Evolutionary conservation across 1,139 yeast genomes (phyloP).

Genomic region (Neolecta irregularis): DNA sequence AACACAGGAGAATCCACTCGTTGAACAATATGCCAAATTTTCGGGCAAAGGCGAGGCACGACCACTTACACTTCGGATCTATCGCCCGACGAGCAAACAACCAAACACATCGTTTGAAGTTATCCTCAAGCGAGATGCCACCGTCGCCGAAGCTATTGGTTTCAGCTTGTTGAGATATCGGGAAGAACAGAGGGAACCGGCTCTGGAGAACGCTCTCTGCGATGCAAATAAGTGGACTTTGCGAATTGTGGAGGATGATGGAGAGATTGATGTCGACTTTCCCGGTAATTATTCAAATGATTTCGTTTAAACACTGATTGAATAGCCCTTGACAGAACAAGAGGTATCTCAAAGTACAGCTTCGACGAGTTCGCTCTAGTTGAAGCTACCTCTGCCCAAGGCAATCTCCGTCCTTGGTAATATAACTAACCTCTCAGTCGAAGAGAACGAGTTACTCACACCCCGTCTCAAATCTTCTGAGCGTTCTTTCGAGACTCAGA

Average conservation of each 20-base stretch:
- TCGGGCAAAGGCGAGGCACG: slow-evolving; percentile 26
- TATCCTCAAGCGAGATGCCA: slow-evolving; percentile 26
- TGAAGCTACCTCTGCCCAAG: slow-evolving; percentile 25
- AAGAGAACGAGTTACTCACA: slow-evolving; percentile 7
- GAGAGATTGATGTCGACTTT: slow-evolving; percentile 33
- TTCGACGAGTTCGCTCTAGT: slow-evolving; percentile 34
- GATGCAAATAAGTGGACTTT: slow-evolving; percentile 31
- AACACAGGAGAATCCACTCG: slow-evolving; percentile 24
- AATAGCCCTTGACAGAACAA: slow-evolving; percentile 27
- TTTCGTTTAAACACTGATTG: background rate
- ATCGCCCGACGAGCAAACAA: slow-evolving; percentile 24
- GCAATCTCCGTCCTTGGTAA: slow-evolving; percentile 4
- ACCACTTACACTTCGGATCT: slow-evolving; percentile 26
- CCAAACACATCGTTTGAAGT: slow-evolving; percentile 26
- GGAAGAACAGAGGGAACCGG: slow-evolving; percentile 22
- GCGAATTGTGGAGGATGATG: slow-evolving; percentile 33
- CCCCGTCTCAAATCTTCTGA: background rate
- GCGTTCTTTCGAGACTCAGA: background rate
- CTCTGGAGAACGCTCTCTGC: slow-evolving; percentile 19
- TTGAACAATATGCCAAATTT: slow-evolving; percentile 27
- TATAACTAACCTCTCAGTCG: slow-evolving; percentile 22
- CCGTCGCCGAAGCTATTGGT: slow-evolving; percentile 30
- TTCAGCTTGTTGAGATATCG: slow-evolving; percentile 26
- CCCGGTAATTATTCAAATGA: slow-evolving; percentile 18
- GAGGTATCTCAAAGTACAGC: slow-evolving; percentile 28